Conservation (phyloP, 768 basidiomycete species). For the Tylopilus rubrobrunneus region DNA sequence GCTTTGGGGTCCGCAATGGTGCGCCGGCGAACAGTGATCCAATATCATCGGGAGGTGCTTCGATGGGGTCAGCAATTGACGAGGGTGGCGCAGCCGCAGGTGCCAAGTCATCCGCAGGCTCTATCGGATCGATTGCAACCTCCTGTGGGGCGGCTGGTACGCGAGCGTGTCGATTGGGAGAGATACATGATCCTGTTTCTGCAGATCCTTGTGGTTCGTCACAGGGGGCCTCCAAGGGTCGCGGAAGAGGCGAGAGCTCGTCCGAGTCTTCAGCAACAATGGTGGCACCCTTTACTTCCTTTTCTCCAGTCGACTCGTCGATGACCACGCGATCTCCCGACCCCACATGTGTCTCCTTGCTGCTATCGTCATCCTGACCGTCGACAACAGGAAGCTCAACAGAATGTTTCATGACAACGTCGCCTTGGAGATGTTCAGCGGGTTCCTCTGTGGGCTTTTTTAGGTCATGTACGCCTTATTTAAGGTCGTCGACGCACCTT, state of each 20-base stretch:
- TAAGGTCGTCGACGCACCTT: conserved; percentile 31
- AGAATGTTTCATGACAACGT: conserved; percentile 10
- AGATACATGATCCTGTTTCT: conserved; percentile 19
- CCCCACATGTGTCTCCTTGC: conserved; percentile 21
- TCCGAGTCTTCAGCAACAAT: not conserved
- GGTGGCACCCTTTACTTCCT: not conserved
- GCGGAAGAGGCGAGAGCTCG: not conserved
- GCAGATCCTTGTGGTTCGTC: not conserved
- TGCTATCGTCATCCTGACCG: conserved; percentile 5
- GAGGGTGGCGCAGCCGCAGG: conserved; percentile 6
- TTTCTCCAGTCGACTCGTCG: conserved; percentile 8
- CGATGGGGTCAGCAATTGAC: conserved; percentile 30
- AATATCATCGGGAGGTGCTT: conserved; percentile 12
- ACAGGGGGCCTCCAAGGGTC: not conserved
- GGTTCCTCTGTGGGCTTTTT: not conserved
- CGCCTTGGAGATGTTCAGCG: not conserved
- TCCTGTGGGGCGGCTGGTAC: not conserved
- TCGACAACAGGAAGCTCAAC: not conserved
- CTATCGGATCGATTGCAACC: conserved; percentile 38
- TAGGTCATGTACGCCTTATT: conserved; percentile 25
- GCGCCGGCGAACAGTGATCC: not conserved
- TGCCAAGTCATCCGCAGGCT: conserved; percentile 38
- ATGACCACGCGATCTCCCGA: conserved; percentile 16
- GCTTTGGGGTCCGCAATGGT: conserved; percentile 24
- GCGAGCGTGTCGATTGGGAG: not conserved